Percentiles rank a stretch among this genome's conserved stretches.
Evolutionary conservation across 805 yeast genomes (phyloP).

Genomic region (Clavispora fructus): DNA sequence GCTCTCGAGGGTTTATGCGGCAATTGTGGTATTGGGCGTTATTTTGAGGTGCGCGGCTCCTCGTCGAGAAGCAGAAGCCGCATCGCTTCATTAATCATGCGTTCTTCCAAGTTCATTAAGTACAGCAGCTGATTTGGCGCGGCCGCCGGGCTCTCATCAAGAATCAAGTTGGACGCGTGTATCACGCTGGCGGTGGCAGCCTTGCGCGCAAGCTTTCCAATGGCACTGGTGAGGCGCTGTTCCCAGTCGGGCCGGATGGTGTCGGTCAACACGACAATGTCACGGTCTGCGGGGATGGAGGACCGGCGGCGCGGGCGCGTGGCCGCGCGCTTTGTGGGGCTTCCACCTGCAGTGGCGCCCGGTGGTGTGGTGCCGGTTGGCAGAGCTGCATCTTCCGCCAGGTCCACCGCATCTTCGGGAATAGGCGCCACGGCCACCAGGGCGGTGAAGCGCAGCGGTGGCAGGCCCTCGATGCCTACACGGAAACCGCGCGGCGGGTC

Average conservation of each 20-base stretch:
- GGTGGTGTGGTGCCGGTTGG: not conserved
- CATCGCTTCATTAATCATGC: conserved; percentile 83
- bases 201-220: conserved; percentile 72
- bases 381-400: not conserved
- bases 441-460: conserved; percentile 40
- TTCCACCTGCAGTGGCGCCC: not conserved
- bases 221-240: conserved; percentile 60
- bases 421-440: conserved; percentile 6
- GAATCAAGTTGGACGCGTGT: conserved; percentile 77
- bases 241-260: conserved; percentile 93
- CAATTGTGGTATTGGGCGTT: too few relatives aligned
- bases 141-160: conserved; percentile 23
- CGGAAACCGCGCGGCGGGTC: conserved; percentile 51
- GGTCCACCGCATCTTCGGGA: conserved; percentile 3
- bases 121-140: conserved; percentile 5
- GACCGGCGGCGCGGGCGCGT: conserved; percentile 19
- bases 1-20: too few relatives aligned
- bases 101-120: conserved; percentile 42
- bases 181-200: conserved; percentile 94
- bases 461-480: conserved; percentile 53
- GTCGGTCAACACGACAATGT: conserved; percentile 75
- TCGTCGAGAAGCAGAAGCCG: conserved; percentile 61
- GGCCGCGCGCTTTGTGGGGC: conserved; percentile 1
- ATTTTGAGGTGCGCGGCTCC: too few relatives aligned
- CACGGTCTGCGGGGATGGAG: conserved; percentile 62